Conservation (phyloP, 176 grass and related monocot genomes). For the Coix lacrymajobi region DNA sequence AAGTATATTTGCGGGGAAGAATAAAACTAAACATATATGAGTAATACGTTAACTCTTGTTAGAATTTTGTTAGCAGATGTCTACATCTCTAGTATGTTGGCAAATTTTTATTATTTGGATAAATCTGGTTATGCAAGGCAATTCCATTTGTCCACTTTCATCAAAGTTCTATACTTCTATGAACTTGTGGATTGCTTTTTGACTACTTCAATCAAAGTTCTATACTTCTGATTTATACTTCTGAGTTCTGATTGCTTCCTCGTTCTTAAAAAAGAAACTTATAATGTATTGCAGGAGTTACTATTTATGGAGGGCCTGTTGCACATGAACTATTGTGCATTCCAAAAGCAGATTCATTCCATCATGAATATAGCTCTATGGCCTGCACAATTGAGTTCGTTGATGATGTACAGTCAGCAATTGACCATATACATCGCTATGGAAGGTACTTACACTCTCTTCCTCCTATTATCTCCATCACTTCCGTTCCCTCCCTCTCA, state of each 20-base stretch:
- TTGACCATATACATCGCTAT: slow-evolving; percentile 87
- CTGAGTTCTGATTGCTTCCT: neutral
- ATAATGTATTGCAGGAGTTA: slow-evolving; percentile 53
- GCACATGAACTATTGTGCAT: slow-evolving; percentile 43
- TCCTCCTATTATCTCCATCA: too few relatives aligned
- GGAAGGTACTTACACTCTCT: slow-evolving; percentile 60
- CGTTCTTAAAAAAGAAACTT: neutral
- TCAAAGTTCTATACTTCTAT: neutral
- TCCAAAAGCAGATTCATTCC: slow-evolving; percentile 62
- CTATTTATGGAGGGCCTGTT: slow-evolving; percentile 67
- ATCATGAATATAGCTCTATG: slow-evolving; percentile 83
- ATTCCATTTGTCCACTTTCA: neutral
- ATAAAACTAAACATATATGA: neutral
- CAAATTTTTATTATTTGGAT: neutral
- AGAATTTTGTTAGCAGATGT: neutral
- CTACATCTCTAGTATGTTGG: neutral
- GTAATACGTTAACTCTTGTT: neutral
- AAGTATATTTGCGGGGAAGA: neutral
- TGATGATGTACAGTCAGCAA: slow-evolving; percentile 76
- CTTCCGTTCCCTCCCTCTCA: neutral
- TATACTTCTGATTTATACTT: neutral
- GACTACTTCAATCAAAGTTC: neutral
- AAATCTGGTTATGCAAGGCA: neutral
- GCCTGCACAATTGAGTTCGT: slow-evolving; percentile 86
- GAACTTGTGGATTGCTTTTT: neutral